phyloP scores from a whole-genome alignment of 164 flowering plant species.

The Pachysandra terminalis region DNA sequence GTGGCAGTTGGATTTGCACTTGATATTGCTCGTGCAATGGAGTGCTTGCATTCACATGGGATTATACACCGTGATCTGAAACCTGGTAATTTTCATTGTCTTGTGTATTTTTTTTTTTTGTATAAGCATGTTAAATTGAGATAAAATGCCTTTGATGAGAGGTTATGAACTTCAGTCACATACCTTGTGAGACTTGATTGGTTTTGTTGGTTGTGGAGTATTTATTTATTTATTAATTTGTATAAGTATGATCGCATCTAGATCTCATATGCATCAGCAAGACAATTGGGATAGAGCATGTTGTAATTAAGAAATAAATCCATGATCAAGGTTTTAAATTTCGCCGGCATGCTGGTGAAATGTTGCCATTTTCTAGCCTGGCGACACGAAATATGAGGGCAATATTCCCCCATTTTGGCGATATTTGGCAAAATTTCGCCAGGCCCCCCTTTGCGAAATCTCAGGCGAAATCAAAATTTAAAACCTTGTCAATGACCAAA shows the following conservation, averaged over 20 bases:
- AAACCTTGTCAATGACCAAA: no score
- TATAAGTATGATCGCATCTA: no score
- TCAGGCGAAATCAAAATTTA: no score
- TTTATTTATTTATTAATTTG: no score
- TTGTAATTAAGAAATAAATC: background rate
- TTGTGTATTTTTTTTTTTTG: background rate
- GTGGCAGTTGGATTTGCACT: slow-evolving; percentile 75
- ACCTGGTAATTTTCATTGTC: slow-evolving; percentile 52
- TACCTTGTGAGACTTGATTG: background rate
- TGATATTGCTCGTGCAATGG: slow-evolving; percentile 90
- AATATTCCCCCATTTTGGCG: no score
- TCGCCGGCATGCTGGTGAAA: no score
- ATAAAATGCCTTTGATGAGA: background rate
- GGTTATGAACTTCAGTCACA: background rate
- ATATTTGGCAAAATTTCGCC: no score
- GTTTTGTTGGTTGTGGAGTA: background rate
- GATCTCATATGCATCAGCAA: background rate
- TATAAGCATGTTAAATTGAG: background rate
- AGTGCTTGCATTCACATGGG: slow-evolving; percentile 85
- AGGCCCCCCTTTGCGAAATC: no score
- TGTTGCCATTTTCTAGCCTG: no score
- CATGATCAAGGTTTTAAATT: no score
- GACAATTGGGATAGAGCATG: no score
- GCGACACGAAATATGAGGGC: no score
- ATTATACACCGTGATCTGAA: slow-evolving; percentile 94